Evolutionary conservation across 148 eudicot species (phyloP).

Genomic region (Rhododendron ferrugineum): DNA sequence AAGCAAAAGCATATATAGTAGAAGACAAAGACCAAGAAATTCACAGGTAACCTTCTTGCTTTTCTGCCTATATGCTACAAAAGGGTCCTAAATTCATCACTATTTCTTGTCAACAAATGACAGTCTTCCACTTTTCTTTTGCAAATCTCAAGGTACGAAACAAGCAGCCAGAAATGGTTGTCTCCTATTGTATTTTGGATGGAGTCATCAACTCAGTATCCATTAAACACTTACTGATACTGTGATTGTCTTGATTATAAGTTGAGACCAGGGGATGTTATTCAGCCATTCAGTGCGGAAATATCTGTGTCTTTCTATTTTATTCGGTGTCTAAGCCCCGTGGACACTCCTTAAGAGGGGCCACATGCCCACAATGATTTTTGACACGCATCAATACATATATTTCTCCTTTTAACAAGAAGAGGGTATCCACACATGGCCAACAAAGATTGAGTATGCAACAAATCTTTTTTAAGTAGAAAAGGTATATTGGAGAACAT

Average conservation of each 20-base stretch:
- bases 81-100: neutral
- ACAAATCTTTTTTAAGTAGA: neutral
- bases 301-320: neutral
- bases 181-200: neutral
- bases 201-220: neutral
- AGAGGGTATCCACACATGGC: neutral
- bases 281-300: neutral
- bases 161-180: neutral
- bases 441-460: neutral
- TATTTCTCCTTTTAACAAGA: neutral
- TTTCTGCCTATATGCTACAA: neutral
- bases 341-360: neutral
- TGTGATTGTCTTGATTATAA: neutral
- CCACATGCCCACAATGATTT: neutral
- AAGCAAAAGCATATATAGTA: conserved; percentile 8
- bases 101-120: neutral
- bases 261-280: neutral
- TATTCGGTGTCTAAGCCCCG: neutral
- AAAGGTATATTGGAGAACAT: neutral
- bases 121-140: neutral
- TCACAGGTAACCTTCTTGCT: neutral
- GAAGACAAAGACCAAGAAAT: neutral
- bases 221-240: neutral
- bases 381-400: neutral
- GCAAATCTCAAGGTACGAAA: neutral